Evolutionary conservation across 805 yeast species (phyloP).

Genomic region (Tetrapisispora nanseiensis): DNA sequence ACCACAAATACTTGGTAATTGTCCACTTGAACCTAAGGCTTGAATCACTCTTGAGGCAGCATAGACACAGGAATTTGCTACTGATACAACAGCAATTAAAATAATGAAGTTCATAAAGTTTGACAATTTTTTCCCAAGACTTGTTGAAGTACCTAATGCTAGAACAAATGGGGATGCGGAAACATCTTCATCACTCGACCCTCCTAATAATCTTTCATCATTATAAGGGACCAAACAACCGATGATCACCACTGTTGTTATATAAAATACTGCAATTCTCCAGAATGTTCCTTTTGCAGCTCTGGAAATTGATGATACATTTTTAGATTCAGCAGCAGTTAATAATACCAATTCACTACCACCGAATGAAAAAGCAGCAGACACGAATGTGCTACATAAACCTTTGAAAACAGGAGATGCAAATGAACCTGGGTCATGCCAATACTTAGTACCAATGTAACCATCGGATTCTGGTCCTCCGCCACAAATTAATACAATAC

Average conservation of each 20-base stretch:
- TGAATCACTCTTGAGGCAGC: slow-evolving; percentile 50
- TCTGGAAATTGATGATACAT: slow-evolving; percentile 46
- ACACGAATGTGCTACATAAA: slow-evolving; percentile 50
- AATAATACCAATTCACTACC: slow-evolving; percentile 62
- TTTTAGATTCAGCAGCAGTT: slow-evolving; percentile 59
- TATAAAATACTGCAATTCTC: slow-evolving; percentile 50
- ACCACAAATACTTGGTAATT: slow-evolving; percentile 39
- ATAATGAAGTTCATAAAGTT: slow-evolving; percentile 51
- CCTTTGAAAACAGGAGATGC: slow-evolving; percentile 47
- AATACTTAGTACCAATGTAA: slow-evolving; percentile 35
- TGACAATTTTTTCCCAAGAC: slow-evolving; percentile 32
- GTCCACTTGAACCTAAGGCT: slow-evolving; percentile 43
- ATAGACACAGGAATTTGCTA: slow-evolving; percentile 51
- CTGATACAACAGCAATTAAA: slow-evolving; percentile 48
- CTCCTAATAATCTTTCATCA: slow-evolving; percentile 34
- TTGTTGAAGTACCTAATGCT: slow-evolving; percentile 35
- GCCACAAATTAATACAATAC: slow-evolving; percentile 33
- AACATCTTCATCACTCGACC: slow-evolving; percentile 39
- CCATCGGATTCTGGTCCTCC: slow-evolving; percentile 42
- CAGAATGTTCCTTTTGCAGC: slow-evolving; percentile 50
- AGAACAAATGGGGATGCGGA: slow-evolving; percentile 45
- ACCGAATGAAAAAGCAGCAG: slow-evolving; percentile 65
- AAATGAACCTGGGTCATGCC: slow-evolving; percentile 47
- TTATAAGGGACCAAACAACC: slow-evolving; percentile 68
- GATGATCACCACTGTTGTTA: slow-evolving; percentile 42